Evolutionary conservation across 2,329 filamentous ascomycete species (phyloP).

Genomic region (Diaporthe longicolla): DNA sequence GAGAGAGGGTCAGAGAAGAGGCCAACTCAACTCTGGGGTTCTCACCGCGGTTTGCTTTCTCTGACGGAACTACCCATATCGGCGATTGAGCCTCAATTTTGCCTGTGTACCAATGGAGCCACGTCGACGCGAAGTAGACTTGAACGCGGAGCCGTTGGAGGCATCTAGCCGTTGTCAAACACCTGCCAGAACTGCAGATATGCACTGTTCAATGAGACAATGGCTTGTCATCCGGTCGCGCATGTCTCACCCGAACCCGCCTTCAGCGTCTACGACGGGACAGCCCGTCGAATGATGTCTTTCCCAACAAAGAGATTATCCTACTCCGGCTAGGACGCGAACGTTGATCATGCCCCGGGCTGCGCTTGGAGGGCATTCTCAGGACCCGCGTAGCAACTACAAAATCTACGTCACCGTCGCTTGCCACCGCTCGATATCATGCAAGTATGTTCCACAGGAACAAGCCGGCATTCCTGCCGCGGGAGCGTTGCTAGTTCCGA

Average conservation of each 20-base stretch:
- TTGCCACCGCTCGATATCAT: slow-evolving; percentile 12
- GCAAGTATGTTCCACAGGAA: slow-evolving; percentile 17
- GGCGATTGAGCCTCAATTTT: slow-evolving; percentile 25
- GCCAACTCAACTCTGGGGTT: not conserved
- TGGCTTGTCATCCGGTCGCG: slow-evolving; percentile 30
- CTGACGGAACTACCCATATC: not conserved
- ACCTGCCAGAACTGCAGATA: slow-evolving; percentile 39
- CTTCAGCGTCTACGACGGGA: slow-evolving; percentile 3
- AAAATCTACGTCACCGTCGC: slow-evolving; percentile 5
- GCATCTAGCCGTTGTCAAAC: slow-evolving; percentile 35
- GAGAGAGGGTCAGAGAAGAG: too few relatives aligned
- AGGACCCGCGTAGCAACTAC: not conserved
- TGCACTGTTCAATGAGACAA: slow-evolving; percentile 34
- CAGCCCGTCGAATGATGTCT: slow-evolving; percentile 24
- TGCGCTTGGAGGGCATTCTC: not conserved
- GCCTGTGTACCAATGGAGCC: slow-evolving; percentile 6
- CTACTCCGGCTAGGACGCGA: not conserved
- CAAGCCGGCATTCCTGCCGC: slow-evolving; percentile 21
- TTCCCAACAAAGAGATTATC: slow-evolving; percentile 32
- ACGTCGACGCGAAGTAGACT: slow-evolving; percentile 21
- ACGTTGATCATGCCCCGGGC: slow-evolving; percentile 10
- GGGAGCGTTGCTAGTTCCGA: slow-evolving; percentile 6
- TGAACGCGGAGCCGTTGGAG: slow-evolving; percentile 42
- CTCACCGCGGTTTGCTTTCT: not conserved
- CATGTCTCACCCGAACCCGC: slow-evolving; percentile 26